phyloP scores from a whole-genome alignment of 768 basidiomycete genomes.

The Lepiota brunneoincarnata region DNA sequence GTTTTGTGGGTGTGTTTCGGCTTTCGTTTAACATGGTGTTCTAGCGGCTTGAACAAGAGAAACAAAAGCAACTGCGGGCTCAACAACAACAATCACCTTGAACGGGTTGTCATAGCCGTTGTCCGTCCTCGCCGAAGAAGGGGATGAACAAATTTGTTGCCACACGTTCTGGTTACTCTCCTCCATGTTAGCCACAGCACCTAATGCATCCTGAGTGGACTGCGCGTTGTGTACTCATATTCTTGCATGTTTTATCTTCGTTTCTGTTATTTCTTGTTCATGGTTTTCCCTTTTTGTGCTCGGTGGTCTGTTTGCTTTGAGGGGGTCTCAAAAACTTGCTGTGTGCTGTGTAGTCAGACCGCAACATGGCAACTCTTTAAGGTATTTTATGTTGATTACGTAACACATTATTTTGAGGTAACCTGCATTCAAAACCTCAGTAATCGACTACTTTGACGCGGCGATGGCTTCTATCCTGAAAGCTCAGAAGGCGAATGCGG shows the following conservation, averaged over 20 bases:
- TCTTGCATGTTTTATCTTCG: neutral
- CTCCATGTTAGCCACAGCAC: neutral
- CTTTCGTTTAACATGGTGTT: neutral
- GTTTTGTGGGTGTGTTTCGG: neutral
- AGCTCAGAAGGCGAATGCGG: conserved; percentile 55
- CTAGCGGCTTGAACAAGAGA: conserved; percentile 85
- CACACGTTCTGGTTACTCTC: neutral
- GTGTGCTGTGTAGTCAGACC: neutral
- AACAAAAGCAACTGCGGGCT: conserved; percentile 73
- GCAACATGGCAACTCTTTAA: neutral
- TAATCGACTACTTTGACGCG: neutral
- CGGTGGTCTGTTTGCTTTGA: neutral
- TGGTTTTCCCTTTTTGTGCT: conserved; percentile 1
- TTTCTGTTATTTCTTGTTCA: conserved; percentile 6
- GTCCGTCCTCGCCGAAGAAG: neutral
- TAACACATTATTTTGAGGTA: neutral
- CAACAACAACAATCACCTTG: conserved; percentile 21
- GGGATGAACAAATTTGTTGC: neutral
- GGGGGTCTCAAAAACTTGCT: neutral
- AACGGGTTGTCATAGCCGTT: neutral
- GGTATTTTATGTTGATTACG: conserved; percentile 2
- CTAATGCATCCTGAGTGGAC: neutral
- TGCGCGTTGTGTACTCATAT: conserved; percentile 10
- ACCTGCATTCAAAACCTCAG: neutral
- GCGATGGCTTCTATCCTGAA: conserved; percentile 67